Base-by-base conservation (phyloP, 768 basidiomycete genomes). In the Lentinula aciculospora region DNA sequence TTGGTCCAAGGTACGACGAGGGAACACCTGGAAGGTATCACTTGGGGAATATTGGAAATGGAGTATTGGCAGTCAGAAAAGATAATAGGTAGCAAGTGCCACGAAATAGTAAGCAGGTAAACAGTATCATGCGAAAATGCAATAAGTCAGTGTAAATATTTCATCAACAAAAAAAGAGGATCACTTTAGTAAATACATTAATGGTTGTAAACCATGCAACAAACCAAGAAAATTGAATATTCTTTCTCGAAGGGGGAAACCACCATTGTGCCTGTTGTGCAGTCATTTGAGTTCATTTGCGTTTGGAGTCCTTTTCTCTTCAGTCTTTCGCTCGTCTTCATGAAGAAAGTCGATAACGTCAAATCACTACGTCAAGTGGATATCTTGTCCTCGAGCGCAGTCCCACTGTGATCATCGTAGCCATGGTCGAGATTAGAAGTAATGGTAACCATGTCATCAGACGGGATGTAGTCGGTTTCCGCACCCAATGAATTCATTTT, bases 131-230 rank as follows among this genome's bases (percentile, higher is more conserved):
- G n/a, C n/a, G n/a, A n/a, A n/a, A 36, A 50, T 50, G 49, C 49
- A 50, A 50, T 50, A 50, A 50, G 49, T 50, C 49, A 50, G n/a
- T 50, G 19, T 31, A 50, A 19, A 48, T 27, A 25, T 48, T 48
- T 27, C 8, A 4, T 31, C 25, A 48, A 31, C 13, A 48, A 8
- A 19, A 13, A 28, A 7, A 17, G 5, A 42, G 7, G 8, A 27
- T 46, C 27, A 25, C 12, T 42, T n/a, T 42, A 42, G n/a, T 42
- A 13, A 25, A 46, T 46, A 46, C 45, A 28, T 46, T 46, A 46
- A 9, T 21, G 7, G 39, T 15, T 19, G n/a, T 40, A 15, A 40
- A 9, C 39, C 47, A 49, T 49, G 29, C 47, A 49, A 49, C 17
- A 31, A 49, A 49, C 47, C 47, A 49, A 49, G 44, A 49, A 49